Conservation (phyloP, 2,329 filamentous ascomycete species). For the Penicillium sp. region DNA sequence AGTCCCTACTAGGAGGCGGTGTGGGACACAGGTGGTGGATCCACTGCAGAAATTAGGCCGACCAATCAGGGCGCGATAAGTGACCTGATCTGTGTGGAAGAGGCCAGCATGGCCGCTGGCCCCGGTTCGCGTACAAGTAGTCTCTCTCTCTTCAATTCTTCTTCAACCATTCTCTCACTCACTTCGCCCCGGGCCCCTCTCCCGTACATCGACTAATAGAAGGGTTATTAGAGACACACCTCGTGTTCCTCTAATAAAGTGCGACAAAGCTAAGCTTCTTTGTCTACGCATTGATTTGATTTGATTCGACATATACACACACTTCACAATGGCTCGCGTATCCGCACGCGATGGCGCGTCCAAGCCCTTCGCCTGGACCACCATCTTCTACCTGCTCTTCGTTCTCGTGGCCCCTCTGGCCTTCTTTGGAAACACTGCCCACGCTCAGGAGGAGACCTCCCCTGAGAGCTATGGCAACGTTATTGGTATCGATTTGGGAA, state of each 20-base stretch:
- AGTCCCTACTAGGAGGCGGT: constrained; percentile 24
- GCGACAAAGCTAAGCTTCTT: constrained; percentile 10
- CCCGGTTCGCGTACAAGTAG: constrained; percentile 37
- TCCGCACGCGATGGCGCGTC: constrained; percentile 61
- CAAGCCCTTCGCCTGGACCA: constrained; percentile 75
- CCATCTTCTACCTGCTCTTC: constrained; percentile 87
- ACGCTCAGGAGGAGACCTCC: constrained; percentile 71
- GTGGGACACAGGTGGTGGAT: constrained; percentile 20
- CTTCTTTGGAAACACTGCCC: constrained; percentile 69
- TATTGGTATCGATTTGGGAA: constrained; percentile 94
- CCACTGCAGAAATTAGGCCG: not conserved
- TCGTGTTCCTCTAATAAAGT: constrained; percentile 12
- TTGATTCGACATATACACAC: constrained; percentile 18
- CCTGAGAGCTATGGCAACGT: constrained; percentile 81
- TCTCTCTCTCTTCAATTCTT: constrained; percentile 20
- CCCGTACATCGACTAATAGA: constrained; percentile 12
- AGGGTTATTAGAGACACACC: constrained; percentile 21
- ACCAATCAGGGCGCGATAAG: constrained; percentile 42
- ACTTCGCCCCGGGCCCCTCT: constrained; percentile 19
- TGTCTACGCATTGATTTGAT: constrained; percentile 10
- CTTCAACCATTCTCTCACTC: constrained; percentile 22
- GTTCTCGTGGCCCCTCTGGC: constrained; percentile 83
- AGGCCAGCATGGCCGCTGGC: constrained; percentile 48
- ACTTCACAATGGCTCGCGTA: constrained; percentile 57
- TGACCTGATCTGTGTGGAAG: constrained; percentile 43